These are phyloP conservation scores for Penicillium odoratum DNA, from an alignment of 495 filamentous ascomycete genomes.

Conservation along the genomic window DNA sequence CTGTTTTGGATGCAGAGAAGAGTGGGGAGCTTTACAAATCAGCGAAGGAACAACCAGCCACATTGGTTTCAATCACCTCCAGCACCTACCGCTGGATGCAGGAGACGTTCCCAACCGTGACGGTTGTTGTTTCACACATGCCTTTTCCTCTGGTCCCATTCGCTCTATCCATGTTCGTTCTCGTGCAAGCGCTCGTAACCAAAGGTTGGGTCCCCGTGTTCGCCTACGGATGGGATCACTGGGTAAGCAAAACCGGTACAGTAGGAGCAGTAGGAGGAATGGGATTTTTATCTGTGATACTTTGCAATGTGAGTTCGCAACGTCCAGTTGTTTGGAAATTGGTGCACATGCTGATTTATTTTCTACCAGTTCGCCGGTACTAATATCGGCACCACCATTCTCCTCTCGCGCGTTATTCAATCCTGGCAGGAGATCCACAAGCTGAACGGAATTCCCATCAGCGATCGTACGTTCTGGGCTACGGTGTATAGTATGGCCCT, in stretches of 20 bases:
- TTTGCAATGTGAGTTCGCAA: constrained; percentile 61
- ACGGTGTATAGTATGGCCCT: constrained; percentile 68
- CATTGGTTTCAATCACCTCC: constrained; percentile 46
- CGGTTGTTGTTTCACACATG: constrained; percentile 57
- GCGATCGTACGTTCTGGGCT: constrained; percentile 62
- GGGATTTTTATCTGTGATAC: constrained; percentile 64
- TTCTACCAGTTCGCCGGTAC: constrained; percentile 61
- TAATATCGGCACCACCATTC: constrained; percentile 69
- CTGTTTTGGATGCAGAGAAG: constrained; percentile 19
- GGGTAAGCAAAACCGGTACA: constrained; percentile 64
- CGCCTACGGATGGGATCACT: constrained; percentile 65
- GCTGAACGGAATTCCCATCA: constrained; percentile 42
- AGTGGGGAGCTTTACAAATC: not conserved
- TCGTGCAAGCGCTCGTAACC: constrained; percentile 64
- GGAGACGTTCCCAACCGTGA: constrained; percentile 66
- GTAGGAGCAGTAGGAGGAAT: constrained; percentile 65
- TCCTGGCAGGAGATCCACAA: constrained; percentile 58
- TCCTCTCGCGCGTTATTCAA: constrained; percentile 64
- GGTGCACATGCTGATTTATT: not conserved
- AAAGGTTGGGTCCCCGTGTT: constrained; percentile 69
- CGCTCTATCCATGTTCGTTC: constrained; percentile 65
- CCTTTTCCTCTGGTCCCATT: constrained; percentile 65
- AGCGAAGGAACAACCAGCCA: constrained; percentile 23
- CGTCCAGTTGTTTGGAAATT: too few relatives aligned
- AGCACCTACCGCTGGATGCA: constrained; percentile 54